phyloP scores from a whole-genome alignment of 352 stramenopile genomes.

The Phytophthora europaea region DNA sequence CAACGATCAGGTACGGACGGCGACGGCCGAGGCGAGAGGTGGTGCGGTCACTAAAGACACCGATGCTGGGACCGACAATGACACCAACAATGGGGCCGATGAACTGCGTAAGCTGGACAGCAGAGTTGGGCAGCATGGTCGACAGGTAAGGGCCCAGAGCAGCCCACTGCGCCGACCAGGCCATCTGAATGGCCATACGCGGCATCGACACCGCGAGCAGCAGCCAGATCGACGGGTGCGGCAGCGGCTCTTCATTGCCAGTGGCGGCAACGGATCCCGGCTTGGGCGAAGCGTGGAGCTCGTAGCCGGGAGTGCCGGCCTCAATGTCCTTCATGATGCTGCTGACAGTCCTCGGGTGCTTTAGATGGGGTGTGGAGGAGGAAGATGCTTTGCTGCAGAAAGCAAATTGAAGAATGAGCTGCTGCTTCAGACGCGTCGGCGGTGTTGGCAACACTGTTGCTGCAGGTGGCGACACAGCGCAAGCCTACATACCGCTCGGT shows the following conservation, averaged over 20 bases:
- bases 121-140: conserved; percentile 49
- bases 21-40: conserved; percentile 53
- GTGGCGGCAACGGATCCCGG: conserved; percentile 17
- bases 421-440: conserved; percentile 8
- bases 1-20: conserved; percentile 49
- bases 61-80: conserved; percentile 34
- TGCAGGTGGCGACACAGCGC: conserved; percentile 16
- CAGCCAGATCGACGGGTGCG: conserved; percentile 40
- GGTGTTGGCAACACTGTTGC: conserved; percentile 7
- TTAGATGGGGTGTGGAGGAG: conserved; percentile 10
- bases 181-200: conserved; percentile 45
- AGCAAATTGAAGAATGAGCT: conserved; percentile 41
- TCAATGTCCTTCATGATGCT: conserved; percentile 38
- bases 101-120: conserved; percentile 45
- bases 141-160: conserved; percentile 55
- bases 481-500: conserved; percentile 7
- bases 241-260: conserved; percentile 32
- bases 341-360: conserved; percentile 5
- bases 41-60: conserved; percentile 45
- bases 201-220: conserved; percentile 36
- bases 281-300: conserved; percentile 33
- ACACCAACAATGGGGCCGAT: conserved; percentile 40
- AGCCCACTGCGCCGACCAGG: conserved; percentile 40
- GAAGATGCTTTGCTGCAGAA: conserved; percentile 20
- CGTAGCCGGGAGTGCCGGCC: conserved; percentile 35